These are phyloP conservation scores for Alternaria hordeiaustralica DNA, from an alignment of 2,329 filamentous ascomycete genomes.

Conservation along the genomic window DNA sequence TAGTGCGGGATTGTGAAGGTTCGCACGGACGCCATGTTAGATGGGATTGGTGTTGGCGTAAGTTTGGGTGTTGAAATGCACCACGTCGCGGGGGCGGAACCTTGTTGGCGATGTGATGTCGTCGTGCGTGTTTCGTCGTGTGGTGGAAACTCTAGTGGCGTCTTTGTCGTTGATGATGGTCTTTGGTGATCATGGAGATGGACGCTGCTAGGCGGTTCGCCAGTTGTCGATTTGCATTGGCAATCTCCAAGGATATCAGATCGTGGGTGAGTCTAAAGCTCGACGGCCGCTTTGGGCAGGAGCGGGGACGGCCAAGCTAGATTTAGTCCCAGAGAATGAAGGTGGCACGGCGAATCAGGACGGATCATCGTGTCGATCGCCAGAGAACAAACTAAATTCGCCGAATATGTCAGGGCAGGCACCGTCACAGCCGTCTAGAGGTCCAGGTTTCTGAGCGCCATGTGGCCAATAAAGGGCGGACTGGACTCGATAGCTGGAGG, in stretches of 20 bases:
- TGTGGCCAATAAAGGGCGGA: conserved; percentile 17
- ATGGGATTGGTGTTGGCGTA: conserved; percentile 6
- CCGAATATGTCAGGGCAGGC: conserved; percentile 24
- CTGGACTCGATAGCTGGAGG: conserved; percentile 2
- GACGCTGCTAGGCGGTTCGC: neutral
- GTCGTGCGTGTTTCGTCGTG: neutral
- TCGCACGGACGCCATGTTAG: conserved; percentile 63
- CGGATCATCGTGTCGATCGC: conserved; percentile 9
- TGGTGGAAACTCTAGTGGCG: neutral
- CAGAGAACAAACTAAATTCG: conserved; percentile 12
- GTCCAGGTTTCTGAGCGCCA: conserved; percentile 4
- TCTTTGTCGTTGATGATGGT: neutral
- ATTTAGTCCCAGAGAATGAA: neutral
- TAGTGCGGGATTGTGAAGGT: conserved; percentile 78
- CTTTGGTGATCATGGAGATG: neutral
- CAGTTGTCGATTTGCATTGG: neutral
- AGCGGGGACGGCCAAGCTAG: conserved; percentile 22
- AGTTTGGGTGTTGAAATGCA: conserved; percentile 14
- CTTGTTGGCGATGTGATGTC: neutral
- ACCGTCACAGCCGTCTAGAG: conserved; percentile 16
- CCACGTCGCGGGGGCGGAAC: neutral
- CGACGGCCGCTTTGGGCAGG: conserved; percentile 22
- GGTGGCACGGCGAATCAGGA: conserved; percentile 11
- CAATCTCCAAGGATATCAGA: conserved; percentile 5
- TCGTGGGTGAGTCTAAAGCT: neutral